Evolutionary conservation across 768 basidiomycete genomes (phyloP).

Genomic region (Strobilomyces confusus): DNA sequence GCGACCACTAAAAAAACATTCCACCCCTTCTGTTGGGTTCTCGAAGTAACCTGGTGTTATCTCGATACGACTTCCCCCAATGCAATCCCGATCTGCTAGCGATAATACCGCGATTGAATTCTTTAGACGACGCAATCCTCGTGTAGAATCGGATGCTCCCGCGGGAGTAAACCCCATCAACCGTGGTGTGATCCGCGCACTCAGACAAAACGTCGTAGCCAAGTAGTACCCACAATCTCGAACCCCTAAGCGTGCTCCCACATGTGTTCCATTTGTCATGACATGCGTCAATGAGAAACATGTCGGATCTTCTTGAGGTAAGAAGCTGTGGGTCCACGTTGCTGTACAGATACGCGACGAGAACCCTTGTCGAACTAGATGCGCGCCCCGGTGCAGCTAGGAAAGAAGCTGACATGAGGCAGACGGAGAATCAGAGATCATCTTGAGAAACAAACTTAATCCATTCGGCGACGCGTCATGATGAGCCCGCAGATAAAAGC

Average conservation of each 20-base stretch:
- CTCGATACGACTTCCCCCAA: background rate
- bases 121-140: background rate
- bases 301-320: conserved; percentile 10
- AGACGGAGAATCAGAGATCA: conserved; percentile 1
- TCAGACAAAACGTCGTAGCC: background rate
- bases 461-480: background rate
- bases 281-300: background rate
- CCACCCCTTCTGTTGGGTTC: background rate
- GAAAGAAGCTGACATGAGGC: conserved; percentile 1
- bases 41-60: conserved; percentile 20
- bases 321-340: conserved; percentile 20
- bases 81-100: conserved; percentile 5
- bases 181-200: background rate
- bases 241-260: background rate
- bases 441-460: conserved; percentile 11
- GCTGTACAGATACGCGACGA: conserved; percentile 14
- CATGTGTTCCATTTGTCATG: background rate
- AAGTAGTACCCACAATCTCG: background rate
- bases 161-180: conserved; percentile 9
- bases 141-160: too few relatives aligned
- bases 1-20: conserved; percentile 4
- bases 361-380: background rate
- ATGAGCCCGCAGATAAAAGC: conserved; percentile 13
- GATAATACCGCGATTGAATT: conserved; percentile 6
- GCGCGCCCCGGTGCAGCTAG: background rate